Conservation (phyloP, 805 yeast species). For the Candida oleophila region DNA sequence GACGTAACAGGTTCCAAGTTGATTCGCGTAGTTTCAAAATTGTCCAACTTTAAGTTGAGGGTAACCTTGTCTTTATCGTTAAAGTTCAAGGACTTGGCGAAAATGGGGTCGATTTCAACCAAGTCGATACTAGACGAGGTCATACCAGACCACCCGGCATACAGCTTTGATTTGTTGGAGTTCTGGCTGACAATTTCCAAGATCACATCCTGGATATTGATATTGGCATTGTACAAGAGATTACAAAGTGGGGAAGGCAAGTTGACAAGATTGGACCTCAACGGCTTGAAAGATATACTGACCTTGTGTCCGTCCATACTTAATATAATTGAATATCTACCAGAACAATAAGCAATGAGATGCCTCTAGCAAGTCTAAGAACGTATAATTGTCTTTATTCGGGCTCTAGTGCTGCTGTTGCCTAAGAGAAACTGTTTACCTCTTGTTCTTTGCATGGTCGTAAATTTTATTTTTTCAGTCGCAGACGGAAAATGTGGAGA, state of each 20-base stretch:
- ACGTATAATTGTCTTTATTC: too few species aligned
- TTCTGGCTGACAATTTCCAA: slow-evolving; percentile 40
- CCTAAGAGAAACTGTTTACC: too few species aligned
- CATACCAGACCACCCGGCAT: slow-evolving; percentile 71
- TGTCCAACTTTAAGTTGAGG: slow-evolving; percentile 47
- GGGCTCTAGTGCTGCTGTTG: too few species aligned
- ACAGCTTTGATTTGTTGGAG: slow-evolving; percentile 22
- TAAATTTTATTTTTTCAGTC: not conserved
- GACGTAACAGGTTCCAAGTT: slow-evolving; percentile 74
- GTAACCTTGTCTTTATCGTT: slow-evolving; percentile 37
- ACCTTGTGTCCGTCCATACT: slow-evolving; percentile 38
- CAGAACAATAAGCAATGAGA: not conserved
- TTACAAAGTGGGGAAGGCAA: slow-evolving; percentile 50
- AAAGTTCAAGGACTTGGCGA: slow-evolving; percentile 54
- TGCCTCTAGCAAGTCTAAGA: too few species aligned
- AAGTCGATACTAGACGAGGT: slow-evolving; percentile 27
- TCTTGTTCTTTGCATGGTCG: not conserved
- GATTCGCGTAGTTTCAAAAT: slow-evolving; percentile 57
- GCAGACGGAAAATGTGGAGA: slow-evolving; percentile 6
- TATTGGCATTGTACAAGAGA: slow-evolving; percentile 48
- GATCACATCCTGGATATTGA: slow-evolving; percentile 58
- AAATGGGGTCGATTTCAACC: slow-evolving; percentile 66
- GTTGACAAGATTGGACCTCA: slow-evolving; percentile 51
- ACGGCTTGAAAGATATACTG: slow-evolving; percentile 25
- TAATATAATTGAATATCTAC: not conserved